Conservation (phyloP, 306 rosid species). For the Echinosophora koreensis region DNA sequence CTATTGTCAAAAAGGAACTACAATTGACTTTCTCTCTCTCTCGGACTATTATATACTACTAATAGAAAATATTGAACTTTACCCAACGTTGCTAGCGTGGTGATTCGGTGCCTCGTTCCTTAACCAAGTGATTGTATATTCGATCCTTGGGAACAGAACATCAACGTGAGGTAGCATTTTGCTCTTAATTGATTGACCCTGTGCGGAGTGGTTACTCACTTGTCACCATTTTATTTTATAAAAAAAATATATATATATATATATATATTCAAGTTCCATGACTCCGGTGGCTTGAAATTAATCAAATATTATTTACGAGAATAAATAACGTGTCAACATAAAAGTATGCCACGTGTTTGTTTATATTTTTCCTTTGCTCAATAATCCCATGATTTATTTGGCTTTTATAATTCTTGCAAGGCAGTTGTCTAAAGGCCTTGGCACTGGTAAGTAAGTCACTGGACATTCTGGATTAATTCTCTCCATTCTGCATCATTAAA, state of each 20-base stretch:
- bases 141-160: no score
- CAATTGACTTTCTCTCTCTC: not conserved
- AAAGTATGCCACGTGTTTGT: not conserved
- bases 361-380: not conserved
- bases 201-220: no score
- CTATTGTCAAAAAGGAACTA: not conserved
- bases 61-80: not conserved
- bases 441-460: slow-evolving; percentile 55
- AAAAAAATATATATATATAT: no score
- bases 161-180: no score
- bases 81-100: no score
- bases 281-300: not conserved
- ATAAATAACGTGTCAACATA: not conserved
- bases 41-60: not conserved
- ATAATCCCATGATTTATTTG: slow-evolving; percentile 33
- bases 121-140: no score
- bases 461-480: slow-evolving; percentile 59
- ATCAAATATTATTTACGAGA: not conserved
- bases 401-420: slow-evolving; percentile 62
- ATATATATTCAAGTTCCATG: not conserved
- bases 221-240: no score
- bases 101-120: no score
- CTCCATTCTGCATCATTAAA: slow-evolving; percentile 57
- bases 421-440: slow-evolving; percentile 68
- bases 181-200: no score